Percentiles rank a stretch among this genome's conserved stretches.
phyloP scores from a whole-genome alignment of 1,284 basidiomycete species.

The Lentinus polychrous region DNA sequence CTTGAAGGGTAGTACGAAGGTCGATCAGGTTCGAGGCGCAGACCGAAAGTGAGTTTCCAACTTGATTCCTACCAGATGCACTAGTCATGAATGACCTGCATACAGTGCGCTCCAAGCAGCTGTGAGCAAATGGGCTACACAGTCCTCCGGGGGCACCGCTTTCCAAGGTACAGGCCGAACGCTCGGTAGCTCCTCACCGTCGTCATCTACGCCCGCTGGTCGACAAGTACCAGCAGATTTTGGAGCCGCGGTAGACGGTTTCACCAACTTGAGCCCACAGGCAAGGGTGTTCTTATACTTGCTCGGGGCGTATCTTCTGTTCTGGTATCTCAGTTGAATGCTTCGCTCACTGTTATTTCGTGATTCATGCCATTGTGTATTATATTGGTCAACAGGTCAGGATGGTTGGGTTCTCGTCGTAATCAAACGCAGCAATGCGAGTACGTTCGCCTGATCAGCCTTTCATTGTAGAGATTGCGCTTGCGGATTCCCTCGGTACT shows the following conservation, averaged over 20 bases:
- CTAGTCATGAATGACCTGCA: not conserved
- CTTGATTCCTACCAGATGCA: not conserved
- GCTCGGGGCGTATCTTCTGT: constrained; percentile 53
- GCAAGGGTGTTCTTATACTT: constrained; percentile 56
- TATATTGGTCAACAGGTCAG: too few relatives aligned
- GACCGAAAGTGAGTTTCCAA: constrained; percentile 44
- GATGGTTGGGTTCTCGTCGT: too few relatives aligned
- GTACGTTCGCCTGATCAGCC: too few relatives aligned
- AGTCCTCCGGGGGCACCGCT: constrained; percentile 29
- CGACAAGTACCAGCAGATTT: not conserved
- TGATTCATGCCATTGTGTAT: too few relatives aligned
- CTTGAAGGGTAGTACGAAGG: constrained; percentile 56
- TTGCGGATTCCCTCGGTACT: too few relatives aligned
- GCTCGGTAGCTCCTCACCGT: constrained; percentile 41
- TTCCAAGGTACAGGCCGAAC: constrained; percentile 72
- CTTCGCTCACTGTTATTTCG: constrained; percentile 2
- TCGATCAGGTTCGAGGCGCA: constrained; percentile 65
- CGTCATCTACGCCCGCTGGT: constrained; percentile 17
- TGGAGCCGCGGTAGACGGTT: constrained; percentile 23
- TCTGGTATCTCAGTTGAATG: constrained; percentile 42
- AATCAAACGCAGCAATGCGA: too few relatives aligned
- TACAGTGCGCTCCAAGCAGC: constrained; percentile 52
- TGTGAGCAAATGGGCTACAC: constrained; percentile 42
- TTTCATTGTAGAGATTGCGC: too few relatives aligned
- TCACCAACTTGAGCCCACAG: constrained; percentile 55